These are phyloP conservation scores for Skeletonema potamos DNA, from an alignment of 108 stramenopile genomes.

Conservation along the genomic window DNA sequence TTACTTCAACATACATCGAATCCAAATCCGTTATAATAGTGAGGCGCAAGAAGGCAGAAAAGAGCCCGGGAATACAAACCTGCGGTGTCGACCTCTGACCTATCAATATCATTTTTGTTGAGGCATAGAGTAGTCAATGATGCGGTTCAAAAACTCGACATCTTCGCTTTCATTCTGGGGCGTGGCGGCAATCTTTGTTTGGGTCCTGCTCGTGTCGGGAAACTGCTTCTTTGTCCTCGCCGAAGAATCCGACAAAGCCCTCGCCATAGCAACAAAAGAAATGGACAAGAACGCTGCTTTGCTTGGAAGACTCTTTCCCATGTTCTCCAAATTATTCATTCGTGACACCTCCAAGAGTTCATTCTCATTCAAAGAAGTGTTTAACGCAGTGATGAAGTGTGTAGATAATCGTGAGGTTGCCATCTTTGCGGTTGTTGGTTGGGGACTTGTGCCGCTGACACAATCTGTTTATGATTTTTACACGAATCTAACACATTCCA, in stretches of 20 bases:
- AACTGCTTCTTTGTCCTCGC: not conserved
- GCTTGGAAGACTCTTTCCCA: constrained; percentile 7
- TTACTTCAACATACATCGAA: too few relatives aligned
- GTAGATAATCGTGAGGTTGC: constrained; percentile 30
- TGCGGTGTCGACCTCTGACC: too few relatives aligned
- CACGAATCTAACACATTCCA: constrained; percentile 11
- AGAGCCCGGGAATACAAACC: too few relatives aligned
- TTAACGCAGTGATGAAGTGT: constrained; percentile 8
- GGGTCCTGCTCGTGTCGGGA: not conserved
- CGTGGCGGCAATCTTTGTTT: not conserved
- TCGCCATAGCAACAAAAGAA: not conserved
- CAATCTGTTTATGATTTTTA: constrained; percentile 11
- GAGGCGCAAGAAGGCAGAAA: too few relatives aligned
- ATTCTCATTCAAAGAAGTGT: constrained; percentile 16
- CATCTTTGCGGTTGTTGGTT: constrained; percentile 24
- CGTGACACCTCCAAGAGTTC: not conserved
- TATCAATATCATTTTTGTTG: too few relatives aligned
- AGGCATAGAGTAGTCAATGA: too few relatives aligned
- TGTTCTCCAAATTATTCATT: constrained; percentile 2
- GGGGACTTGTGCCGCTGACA: constrained; percentile 28
- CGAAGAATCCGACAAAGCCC: not conserved
- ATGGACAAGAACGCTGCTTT: constrained; percentile 1
- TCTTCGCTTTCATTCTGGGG: not conserved
- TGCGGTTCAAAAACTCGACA: too few relatives aligned
- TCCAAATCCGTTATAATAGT: too few relatives aligned